These are phyloP conservation scores for Pezicula carpinea DNA, from an alignment of 2,329 filamentous ascomycete genomes.

Conservation along the genomic window DNA sequence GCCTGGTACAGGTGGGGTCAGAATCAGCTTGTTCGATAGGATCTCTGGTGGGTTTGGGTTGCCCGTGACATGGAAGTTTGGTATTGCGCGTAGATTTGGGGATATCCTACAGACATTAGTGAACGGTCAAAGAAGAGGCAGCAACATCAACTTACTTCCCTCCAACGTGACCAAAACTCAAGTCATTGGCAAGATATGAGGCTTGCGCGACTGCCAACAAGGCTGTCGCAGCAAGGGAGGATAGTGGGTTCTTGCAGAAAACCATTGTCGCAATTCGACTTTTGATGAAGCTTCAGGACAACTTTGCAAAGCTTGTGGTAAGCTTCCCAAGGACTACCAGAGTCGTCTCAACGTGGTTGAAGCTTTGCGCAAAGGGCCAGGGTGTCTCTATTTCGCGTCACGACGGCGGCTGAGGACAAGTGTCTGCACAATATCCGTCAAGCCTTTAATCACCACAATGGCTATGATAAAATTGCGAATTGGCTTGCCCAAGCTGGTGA, in stretches of 20 bases:
- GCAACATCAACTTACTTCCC: slow-evolving; percentile 19
- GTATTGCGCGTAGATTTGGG: slow-evolving; percentile 24
- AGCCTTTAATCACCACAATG: slow-evolving; percentile 35
- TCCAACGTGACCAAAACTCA: slow-evolving; percentile 40
- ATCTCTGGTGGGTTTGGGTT: slow-evolving; percentile 53
- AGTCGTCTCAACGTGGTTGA: not conserved
- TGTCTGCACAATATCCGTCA: slow-evolving; percentile 33
- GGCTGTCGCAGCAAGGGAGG: slow-evolving; percentile 21
- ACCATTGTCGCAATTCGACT: slow-evolving; percentile 14
- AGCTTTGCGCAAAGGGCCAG: not conserved
- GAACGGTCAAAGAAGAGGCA: not conserved
- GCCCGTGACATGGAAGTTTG: slow-evolving; percentile 27
- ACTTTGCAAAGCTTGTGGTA: not conserved
- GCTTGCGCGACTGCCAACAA: slow-evolving; percentile 25
- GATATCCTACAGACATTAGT: slow-evolving; percentile 23
- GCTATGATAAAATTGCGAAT: slow-evolving; percentile 44
- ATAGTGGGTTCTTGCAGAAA: slow-evolving; percentile 13
- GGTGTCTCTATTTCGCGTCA: slow-evolving; percentile 7
- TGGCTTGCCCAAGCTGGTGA: slow-evolving; percentile 44
- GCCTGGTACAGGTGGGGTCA: slow-evolving; percentile 84
- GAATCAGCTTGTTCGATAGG: slow-evolving; percentile 84
- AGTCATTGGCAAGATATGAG: slow-evolving; percentile 26
- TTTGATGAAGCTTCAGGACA: slow-evolving; percentile 5
- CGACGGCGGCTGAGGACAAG: slow-evolving; percentile 23
- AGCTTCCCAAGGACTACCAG: slow-evolving; percentile 2